Percentiles rank a stretch among this genome's conserved stretches.
These are phyloP conservation scores for Pichia sp. DNA, from an alignment of 1,139 yeast genomes.

Conservation along the genomic window DNA sequence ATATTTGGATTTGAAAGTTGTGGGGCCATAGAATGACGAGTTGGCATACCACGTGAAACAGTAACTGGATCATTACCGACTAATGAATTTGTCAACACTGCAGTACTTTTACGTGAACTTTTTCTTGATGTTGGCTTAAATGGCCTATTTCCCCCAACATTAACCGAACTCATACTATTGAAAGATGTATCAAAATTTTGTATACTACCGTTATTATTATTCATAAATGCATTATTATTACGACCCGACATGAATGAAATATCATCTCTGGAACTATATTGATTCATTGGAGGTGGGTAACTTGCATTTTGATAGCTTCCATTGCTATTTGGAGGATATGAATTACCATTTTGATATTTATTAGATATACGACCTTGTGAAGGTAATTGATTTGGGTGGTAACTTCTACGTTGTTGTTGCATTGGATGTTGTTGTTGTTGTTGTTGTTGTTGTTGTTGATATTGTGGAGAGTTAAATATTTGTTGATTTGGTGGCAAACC, in stretches of 20 bases:
- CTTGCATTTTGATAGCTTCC: background rate
- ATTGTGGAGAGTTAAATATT: conserved; percentile 18
- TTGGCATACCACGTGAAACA: conserved; percentile 7
- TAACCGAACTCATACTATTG: conserved; percentile 5
- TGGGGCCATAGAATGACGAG: conserved; percentile 17
- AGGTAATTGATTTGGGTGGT: background rate
- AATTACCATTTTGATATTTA: background rate
- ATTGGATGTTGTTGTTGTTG: background rate
- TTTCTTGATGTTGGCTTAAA: conserved; percentile 31
- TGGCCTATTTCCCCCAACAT: conserved; percentile 17
- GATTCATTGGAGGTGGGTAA: conserved; percentile 7
- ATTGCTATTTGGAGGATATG: background rate
- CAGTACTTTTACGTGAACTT: conserved; percentile 27
- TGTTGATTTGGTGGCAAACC: conserved; percentile 27
- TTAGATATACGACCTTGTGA: background rate
- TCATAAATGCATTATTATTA: background rate
- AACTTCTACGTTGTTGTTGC: conserved; percentile 5
- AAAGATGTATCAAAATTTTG: conserved; percentile 14
- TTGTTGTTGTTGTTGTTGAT: conserved; percentile 7
- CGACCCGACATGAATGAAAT: conserved; percentile 18
- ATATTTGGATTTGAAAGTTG: conserved; percentile 5
- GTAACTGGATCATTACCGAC: conserved; percentile 17
- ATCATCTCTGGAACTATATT: conserved; percentile 20
- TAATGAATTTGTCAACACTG: conserved; percentile 18
- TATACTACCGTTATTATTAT: background rate